Evolutionary conservation across 768 basidiomycete species (phyloP), one percentile per base, ranked within the genome.

Genomic region (Kwoniella mangroviensis): DNA sequence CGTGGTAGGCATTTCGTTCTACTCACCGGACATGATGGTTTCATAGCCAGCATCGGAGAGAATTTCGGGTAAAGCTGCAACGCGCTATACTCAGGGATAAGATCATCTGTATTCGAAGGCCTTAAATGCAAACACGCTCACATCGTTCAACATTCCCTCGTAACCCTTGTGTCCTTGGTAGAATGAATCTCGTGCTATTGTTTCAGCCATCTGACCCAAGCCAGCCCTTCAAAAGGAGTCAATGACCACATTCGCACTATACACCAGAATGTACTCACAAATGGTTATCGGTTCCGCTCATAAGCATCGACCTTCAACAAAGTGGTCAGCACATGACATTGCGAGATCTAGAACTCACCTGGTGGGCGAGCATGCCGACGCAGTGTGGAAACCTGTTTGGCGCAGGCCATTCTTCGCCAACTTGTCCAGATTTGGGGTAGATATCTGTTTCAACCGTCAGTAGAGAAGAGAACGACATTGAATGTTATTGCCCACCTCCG

Each of bases 61-160:
- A 34, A 81, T 69, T 34, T 78, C 80, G 15, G 80, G 79, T 7
- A 82, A 60, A 59, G 81, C 76, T 7, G 80, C 81, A 24, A 81
- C 62, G 3, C 62, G 24, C 62, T 63, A 40, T 17, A 51, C 21
- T 12, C 6, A 22, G 15, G 10, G 49, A 12, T 28, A 13, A 63
- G 21, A 22, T 51, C 22, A 42, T 15, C 15, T 21, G 13, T 40
- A 28, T 21, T 45, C n/a, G 17, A 56, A 59, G 57, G 56, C 26
- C 12, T 49, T 9, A 3, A 19, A 24, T 1, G 3, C 34, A 55
- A 42, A 58, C 9, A 49, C 45, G 58, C 67, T 65, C 49, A 79
- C 76, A 28, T 79, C 76, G 61, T 79, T 76, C 51, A 79, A 57
- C 58, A 75, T 68, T 15, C 76, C 76, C 63, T 78, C 76, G 52